Base-by-base conservation (phyloP, 2,329 filamentous ascomycete species). In the Phialemoniopsis sp. region DNA sequence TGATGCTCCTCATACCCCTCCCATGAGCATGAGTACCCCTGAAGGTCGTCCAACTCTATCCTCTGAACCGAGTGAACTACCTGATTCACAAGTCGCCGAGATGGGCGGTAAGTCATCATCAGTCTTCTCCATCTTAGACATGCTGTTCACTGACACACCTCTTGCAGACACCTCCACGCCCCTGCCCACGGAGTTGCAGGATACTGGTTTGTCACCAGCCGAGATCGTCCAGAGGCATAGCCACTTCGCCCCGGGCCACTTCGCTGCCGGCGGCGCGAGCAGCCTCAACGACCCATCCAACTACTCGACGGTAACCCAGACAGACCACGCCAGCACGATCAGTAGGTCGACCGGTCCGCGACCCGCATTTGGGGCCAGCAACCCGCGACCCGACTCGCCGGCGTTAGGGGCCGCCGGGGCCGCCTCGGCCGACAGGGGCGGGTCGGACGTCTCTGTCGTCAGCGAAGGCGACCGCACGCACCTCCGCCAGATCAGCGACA, bases 401-500 rank as follows among this genome's bases (percentile, higher is more conserved):
- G 40, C 9, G 30, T 40, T 26, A 10, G 7, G 18, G 36, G 33
- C 41, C 43, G 17, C 40, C 42, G 14, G 46, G 51, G 18, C 39
- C 45, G 18, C 50, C n/a, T n/a, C n/a, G n/a, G n/a, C n/a, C 10
- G 21, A 10, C 21, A 26, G 52, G 33, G 50, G 61, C 18, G 53
- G 56, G 29, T 68, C 65, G n/a, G 63, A 58, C 37, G 50, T 70
- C 13, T 70, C 66, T 13, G 57, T 58, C 21, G 45, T 70, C 19
- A 68, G 62, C 48, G 64, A 68, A 29, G 54, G 58, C 9, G 63
- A 69, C 16, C 47, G 57, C 12, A 43, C 56, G 10, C 68, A 71
- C 40, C 46, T 68, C 38, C 58, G 68, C 3, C 59, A 68, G 30
- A 55, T 64, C 33, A 70, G 66, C 52, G 63, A 66, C 43, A 53